Percentiles rank a stretch among this genome's conserved stretches.
Conservation (phyloP, 192 early-diverging fungal genomes). For the Gonapodya sp. region DNA sequence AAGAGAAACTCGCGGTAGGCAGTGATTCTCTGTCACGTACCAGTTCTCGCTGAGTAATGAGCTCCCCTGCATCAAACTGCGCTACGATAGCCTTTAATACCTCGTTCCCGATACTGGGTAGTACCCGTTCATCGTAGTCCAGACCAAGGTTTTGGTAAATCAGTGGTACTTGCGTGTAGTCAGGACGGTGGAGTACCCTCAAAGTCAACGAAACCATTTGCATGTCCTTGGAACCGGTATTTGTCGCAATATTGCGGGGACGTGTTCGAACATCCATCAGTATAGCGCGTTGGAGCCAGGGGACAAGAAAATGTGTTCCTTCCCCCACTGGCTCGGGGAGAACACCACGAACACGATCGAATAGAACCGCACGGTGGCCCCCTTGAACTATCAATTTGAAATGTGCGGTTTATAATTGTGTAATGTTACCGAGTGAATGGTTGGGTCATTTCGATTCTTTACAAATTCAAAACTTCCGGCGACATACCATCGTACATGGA, state of each 20-base stretch:
- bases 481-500: constrained; percentile 87
- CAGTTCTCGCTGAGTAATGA: constrained; percentile 96
- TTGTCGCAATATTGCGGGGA: constrained; percentile 95
- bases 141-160: constrained; percentile 87
- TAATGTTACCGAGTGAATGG: background rate
- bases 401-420: constrained; percentile 1
- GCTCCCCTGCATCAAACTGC: constrained; percentile 94
- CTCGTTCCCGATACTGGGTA: constrained; percentile 98
- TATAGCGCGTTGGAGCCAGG: constrained; percentile 90
- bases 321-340: constrained; percentile 69
- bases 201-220: constrained; percentile 38
- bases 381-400: constrained; percentile 86
- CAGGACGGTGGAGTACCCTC: constrained; percentile 68
- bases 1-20: background rate
- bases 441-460: background rate
- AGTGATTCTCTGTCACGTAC: constrained; percentile 14
- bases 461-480: background rate
- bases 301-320: constrained; percentile 95
- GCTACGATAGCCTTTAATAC: constrained; percentile 96
- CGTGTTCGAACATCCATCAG: constrained; percentile 87
- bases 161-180: constrained; percentile 55
- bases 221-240: constrained; percentile 99
- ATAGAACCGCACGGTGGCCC: constrained; percentile 92
- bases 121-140: constrained; percentile 95
- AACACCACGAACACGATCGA: constrained; percentile 90